These are phyloP conservation scores for Colletotrichum somersetense DNA, from an alignment of 2,329 filamentous ascomycete genomes.

Conservation along the genomic window DNA sequence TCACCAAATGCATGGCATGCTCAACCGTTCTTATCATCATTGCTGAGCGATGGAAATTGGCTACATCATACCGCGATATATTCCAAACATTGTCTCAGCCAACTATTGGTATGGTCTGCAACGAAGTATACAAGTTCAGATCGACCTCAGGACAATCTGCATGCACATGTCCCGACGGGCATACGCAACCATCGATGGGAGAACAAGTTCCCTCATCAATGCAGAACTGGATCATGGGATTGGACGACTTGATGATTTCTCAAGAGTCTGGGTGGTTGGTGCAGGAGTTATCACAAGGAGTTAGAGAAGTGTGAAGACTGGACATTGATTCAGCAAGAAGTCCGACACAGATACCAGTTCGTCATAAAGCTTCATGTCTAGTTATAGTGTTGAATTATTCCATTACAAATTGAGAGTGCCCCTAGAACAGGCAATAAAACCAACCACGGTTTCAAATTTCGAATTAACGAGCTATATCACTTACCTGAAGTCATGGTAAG, in stretches of 20 bases:
- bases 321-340: background rate
- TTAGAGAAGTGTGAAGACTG: slow-evolving; percentile 7
- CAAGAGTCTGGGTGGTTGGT: slow-evolving; percentile 44
- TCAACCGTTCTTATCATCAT: slow-evolving; percentile 52
- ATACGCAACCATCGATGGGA: background rate
- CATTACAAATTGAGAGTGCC: background rate
- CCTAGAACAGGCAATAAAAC: background rate
- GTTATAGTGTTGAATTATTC: background rate
- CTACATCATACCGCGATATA: slow-evolving; percentile 50
- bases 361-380: background rate
- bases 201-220: slow-evolving; percentile 22
- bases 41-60: slow-evolving; percentile 51
- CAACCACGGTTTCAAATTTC: no score
- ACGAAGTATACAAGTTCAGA: slow-evolving; percentile 17
- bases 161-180: background rate
- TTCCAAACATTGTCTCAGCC: slow-evolving; percentile 49
- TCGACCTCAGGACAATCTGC: background rate
- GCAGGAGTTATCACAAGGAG: slow-evolving; percentile 43
- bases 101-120: slow-evolving; percentile 48
- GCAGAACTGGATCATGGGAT: slow-evolving; percentile 43
- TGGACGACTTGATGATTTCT: slow-evolving; percentile 42
- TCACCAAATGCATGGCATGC: slow-evolving; percentile 52
- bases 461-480: no score
- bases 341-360: background rate
- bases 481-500: no score